Conservation (phyloP, 2,329 filamentous ascomycete species). For the Chaetothyriales sp. region DNA sequence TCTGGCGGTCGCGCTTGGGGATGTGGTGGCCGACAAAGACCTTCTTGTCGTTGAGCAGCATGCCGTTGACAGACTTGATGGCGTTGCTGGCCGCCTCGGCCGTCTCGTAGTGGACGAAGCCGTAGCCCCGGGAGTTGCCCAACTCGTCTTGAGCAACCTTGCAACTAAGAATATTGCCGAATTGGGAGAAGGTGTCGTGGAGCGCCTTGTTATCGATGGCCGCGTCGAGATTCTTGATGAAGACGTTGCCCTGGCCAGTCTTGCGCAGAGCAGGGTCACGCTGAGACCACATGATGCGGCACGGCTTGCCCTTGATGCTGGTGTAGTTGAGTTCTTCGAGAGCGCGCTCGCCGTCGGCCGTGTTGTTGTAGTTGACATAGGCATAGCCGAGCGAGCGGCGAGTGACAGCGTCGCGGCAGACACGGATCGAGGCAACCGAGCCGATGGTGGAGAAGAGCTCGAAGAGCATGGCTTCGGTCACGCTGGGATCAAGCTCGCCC, state of each 20-base stretch:
- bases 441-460: constrained; percentile 99
- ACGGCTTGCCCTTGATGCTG: constrained; percentile 93
- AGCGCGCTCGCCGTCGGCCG: constrained; percentile 88
- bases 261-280: constrained; percentile 97
- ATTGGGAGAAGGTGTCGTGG: constrained; percentile 96
- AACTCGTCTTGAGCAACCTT: constrained; percentile 98
- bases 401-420: constrained; percentile 97
- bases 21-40: constrained; percentile 99
- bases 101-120: constrained; percentile 99
- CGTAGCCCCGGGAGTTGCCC: constrained; percentile 95
- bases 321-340: constrained; percentile 99
- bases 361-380: constrained; percentile 99
- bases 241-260: constrained; percentile 97
- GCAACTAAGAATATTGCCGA: constrained; percentile 98
- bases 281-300: constrained; percentile 99
- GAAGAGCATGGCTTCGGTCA: constrained; percentile 99
- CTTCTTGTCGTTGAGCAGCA: constrained; percentile 99
- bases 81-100: constrained; percentile 92
- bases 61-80: constrained; percentile 99
- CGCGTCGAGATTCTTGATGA: constrained; percentile 99
- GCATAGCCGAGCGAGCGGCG: constrained; percentile 97
- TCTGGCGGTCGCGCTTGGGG: constrained; percentile 99
- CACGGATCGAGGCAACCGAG: constrained; percentile 96
- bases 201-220: constrained; percentile 99
- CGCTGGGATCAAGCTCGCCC: constrained; percentile 91